Percentiles rank a stretch among this genome's conserved stretches.
Evolutionary conservation across 208 protist species (phyloP).

Genomic region (Leishmania aethiopica): DNA sequence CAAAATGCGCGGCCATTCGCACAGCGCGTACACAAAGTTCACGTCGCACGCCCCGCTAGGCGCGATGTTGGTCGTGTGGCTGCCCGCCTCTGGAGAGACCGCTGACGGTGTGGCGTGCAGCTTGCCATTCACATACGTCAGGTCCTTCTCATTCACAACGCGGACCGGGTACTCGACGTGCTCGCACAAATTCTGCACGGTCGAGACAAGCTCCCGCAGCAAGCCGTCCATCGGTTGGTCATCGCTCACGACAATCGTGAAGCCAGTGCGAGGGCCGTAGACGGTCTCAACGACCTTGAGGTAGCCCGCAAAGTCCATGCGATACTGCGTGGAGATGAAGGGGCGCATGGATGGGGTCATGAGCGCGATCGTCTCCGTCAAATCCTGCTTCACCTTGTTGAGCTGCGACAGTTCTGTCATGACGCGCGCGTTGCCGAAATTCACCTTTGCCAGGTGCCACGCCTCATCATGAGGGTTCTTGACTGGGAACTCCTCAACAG

Average conservation of each 20-base stretch:
- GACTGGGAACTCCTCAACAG: slow-evolving; percentile 14
- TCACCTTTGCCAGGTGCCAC: slow-evolving; percentile 45
- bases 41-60: slow-evolving; percentile 35
- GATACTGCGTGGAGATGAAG: slow-evolving; percentile 38
- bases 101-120: slow-evolving; percentile 33
- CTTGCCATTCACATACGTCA: slow-evolving; percentile 42
- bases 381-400: slow-evolving; percentile 1
- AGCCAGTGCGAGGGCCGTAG: slow-evolving; percentile 56
- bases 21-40: slow-evolving; percentile 61
- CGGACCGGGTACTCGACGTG: slow-evolving; percentile 56
- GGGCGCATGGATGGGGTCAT: slow-evolving; percentile 30
- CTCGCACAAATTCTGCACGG: slow-evolving; percentile 47
- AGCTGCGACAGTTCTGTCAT: slow-evolving; percentile 42
- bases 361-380: slow-evolving; percentile 21
- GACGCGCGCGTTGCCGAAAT: slow-evolving; percentile 47
- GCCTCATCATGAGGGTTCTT: slow-evolving; percentile 63
- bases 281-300: slow-evolving; percentile 49
- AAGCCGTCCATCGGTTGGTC: slow-evolving; percentile 31
- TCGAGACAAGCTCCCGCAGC: slow-evolving; percentile 36
- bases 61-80: slow-evolving; percentile 15
- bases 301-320: slow-evolving; percentile 59
- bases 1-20: slow-evolving; percentile 66
- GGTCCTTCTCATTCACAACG: slow-evolving; percentile 52
- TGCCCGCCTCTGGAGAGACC: slow-evolving; percentile 9
- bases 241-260: slow-evolving; percentile 55